Evolutionary conservation across 805 yeast species (phyloP), one percentile per base, ranked within the genome.

Genomic region (Henningerozyma blattae): DNA sequence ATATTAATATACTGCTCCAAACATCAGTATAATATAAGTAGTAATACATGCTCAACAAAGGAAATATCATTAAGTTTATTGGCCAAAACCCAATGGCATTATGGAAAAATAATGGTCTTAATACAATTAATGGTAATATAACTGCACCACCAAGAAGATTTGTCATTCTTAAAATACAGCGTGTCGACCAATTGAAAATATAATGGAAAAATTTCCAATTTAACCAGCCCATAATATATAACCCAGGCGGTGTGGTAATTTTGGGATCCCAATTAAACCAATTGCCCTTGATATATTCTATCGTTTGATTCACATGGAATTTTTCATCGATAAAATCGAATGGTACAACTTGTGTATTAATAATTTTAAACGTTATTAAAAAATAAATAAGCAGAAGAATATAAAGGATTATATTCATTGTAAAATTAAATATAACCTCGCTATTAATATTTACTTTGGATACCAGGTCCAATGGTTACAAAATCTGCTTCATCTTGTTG

Each of bases 201-300:
- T 6, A 44, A 24, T 41, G 40, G 15, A 19, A 46, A 28, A 25
- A 58, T 33, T 53, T 47, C 15, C 59, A 44, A 44, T 56, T 59
- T 1, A 59, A 6, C 43, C 54, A 59, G 2, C 70, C 70, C 10
- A 75, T 40, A 3, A 65, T 32, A 51, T 91, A 89, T 14, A 89
- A 61, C 0, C 97, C 98, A 1, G 97, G 97, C 1, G 98, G 98
- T 0, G 98, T 91, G 2, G 98, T 89, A 51, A 91, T 85, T 50
- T 89, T 87, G 10, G 75, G 67, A 54, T 91, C 85, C 95, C 95
- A 86, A 1, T 60, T 47, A n/a, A 42, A 34, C 59, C 75, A 85
- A 33, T 73, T 61, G 10, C 78, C 79, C 2, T 52, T 44, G 38
- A 84, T 70, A 48, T 80, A 86, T 31, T 62, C 65, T 37, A 72